phyloP scores from a whole-genome alignment of 495 filamentous ascomycete genomes.

The Hyphodiscus hymeniophilus region DNA sequence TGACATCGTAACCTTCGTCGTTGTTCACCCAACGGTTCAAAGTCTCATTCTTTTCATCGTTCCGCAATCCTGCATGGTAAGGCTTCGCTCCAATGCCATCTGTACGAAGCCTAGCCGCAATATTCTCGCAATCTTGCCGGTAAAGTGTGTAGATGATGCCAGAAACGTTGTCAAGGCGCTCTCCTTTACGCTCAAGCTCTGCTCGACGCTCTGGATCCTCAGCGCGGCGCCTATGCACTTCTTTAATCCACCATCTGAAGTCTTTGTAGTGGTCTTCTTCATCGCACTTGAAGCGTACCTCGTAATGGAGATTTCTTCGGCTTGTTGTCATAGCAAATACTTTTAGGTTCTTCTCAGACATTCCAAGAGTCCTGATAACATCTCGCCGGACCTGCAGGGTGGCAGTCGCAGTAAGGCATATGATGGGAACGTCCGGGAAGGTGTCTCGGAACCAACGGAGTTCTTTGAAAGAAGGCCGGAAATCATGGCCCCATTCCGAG shows the following conservation, averaged over 20 bases:
- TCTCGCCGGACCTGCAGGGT: conserved; percentile 71
- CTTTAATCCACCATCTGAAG: conserved; percentile 65
- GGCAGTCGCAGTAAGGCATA: conserved; percentile 86
- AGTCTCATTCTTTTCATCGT: conserved; percentile 53
- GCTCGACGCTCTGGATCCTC: conserved; percentile 33
- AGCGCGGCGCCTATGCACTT: conserved; percentile 56
- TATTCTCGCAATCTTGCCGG: conserved; percentile 63
- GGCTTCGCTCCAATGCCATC: conserved; percentile 60
- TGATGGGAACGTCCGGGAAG: conserved; percentile 78
- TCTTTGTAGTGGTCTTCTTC: conserved; percentile 62
- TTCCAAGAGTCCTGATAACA: conserved; percentile 63
- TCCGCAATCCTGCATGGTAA: conserved; percentile 60
- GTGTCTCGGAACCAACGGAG: conserved; percentile 80
- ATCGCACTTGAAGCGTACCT: conserved; percentile 76
- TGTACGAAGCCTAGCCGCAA: conserved; percentile 55
- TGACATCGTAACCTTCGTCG: conserved; percentile 70
- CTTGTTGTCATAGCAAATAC: conserved; percentile 73
- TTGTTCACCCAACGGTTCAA: conserved; percentile 69
- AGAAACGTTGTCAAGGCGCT: conserved; percentile 55
- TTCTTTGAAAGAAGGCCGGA: conserved; percentile 82
- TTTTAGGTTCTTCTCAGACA: conserved; percentile 53
- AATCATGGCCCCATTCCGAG: conserved; percentile 97
- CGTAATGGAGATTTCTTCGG: conserved; percentile 83
- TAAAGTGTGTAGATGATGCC: conserved; percentile 89
- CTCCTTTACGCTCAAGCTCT: conserved; percentile 39